Evolutionary conservation across 208 protist genomes (phyloP).

Genomic region (Crithidia acanthocephali): DNA sequence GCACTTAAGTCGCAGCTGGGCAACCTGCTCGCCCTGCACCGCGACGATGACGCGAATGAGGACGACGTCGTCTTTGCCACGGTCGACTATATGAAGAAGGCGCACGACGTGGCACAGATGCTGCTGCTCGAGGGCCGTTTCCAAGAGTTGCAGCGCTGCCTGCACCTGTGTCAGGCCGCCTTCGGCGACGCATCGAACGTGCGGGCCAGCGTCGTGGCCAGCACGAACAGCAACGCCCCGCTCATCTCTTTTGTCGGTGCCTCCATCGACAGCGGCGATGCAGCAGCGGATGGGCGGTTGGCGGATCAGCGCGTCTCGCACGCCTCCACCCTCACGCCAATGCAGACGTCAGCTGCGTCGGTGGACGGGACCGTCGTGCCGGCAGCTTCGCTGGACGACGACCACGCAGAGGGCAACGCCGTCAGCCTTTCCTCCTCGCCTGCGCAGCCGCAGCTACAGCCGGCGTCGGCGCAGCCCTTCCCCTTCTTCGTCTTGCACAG

Average conservation of each 20-base stretch:
- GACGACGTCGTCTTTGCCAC: conserved; percentile 78
- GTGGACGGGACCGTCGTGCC: neutral
- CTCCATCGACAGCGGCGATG: neutral
- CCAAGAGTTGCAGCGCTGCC: conserved; percentile 70
- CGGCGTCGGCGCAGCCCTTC: conserved; percentile 4
- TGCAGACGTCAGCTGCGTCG: neutral
- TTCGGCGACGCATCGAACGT: conserved; percentile 14
- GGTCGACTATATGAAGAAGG: conserved; percentile 58
- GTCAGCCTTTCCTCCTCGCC: too few species aligned
- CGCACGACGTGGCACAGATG: conserved; percentile 56
- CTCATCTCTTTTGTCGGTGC: conserved; percentile 10
- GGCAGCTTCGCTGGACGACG: neutral
- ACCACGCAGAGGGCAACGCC: neutral
- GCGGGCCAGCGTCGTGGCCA: conserved; percentile 3
- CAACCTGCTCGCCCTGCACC: conserved; percentile 52
- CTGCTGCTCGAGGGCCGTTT: conserved; percentile 74
- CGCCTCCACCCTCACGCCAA: neutral
- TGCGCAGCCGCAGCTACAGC: too few species aligned
- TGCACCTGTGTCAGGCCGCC: conserved; percentile 58
- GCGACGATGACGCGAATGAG: conserved; percentile 62
- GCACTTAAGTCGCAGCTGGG: conserved; percentile 44
- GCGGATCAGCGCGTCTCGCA: neutral
- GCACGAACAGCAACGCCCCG: conserved; percentile 1
- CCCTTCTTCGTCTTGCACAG: conserved; percentile 21
- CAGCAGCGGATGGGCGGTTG: neutral